phyloP scores from a whole-genome alignment of 2,329 filamentous ascomycete genomes.

The Geosmithia morbida region DNA sequence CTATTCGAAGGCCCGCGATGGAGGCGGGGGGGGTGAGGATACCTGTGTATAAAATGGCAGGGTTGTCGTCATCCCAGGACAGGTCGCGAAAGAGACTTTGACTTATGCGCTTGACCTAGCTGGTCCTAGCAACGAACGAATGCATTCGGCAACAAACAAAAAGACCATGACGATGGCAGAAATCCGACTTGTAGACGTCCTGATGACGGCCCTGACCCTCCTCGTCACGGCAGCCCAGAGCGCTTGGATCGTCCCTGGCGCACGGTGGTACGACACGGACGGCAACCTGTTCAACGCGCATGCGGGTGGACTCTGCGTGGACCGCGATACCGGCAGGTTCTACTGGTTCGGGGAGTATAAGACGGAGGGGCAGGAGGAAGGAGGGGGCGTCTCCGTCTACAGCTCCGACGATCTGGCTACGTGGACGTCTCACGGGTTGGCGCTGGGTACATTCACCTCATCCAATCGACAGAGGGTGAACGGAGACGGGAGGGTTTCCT shows the following conservation, averaged over 20 bases:
- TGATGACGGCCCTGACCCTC: background rate
- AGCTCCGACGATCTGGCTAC: conserved; percentile 46
- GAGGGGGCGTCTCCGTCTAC: conserved; percentile 45
- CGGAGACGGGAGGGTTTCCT: background rate
- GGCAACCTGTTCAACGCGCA: conserved; percentile 48
- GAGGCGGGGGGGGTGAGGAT: too few species aligned
- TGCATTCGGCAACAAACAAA: too few species aligned
- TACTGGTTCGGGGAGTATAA: conserved; percentile 52
- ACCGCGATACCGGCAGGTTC: conserved; percentile 36
- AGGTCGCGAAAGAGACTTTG: too few species aligned
- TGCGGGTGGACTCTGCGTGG: conserved; percentile 39
- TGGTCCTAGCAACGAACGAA: too few species aligned
- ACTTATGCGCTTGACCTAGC: background rate
- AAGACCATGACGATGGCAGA: background rate
- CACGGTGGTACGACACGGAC: conserved; percentile 43
- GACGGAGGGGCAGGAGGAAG: conserved; percentile 39
- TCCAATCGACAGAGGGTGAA: too few species aligned
- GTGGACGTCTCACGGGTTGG: conserved; percentile 41
- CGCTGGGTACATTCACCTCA: conserved; percentile 25
- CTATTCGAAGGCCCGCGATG: too few species aligned
- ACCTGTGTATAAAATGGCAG: too few species aligned
- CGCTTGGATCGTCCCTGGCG: conserved; percentile 45
- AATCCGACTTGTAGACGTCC: background rate
- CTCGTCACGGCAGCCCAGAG: background rate
- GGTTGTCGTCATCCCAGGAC: too few species aligned